Conservation (phyloP, 2,329 filamentous ascomycete genomes). For the Sclerotinia spermophila region DNA sequence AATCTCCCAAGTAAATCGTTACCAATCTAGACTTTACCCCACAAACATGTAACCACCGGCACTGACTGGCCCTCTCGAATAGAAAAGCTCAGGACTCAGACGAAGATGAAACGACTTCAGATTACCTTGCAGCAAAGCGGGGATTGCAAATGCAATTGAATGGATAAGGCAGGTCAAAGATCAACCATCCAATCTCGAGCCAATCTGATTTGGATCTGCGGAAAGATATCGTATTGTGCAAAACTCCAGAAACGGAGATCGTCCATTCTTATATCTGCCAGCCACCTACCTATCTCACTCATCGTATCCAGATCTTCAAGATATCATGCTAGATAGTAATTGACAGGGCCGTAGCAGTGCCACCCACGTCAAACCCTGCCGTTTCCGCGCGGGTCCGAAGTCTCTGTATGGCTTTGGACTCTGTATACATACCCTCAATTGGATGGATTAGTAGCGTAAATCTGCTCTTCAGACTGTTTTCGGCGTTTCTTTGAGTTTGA, state of each 20-base stretch:
- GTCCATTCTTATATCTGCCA: constrained; percentile 7
- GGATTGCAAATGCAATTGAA: neutral
- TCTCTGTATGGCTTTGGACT: neutral
- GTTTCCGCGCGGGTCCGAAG: neutral
- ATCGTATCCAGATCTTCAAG: neutral
- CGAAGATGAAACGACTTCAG: constrained; percentile 1
- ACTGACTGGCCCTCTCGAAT: neutral
- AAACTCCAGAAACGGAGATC: neutral
- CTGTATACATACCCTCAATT: neutral
- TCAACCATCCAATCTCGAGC: neutral
- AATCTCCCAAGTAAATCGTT: neutral
- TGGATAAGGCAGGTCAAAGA: neutral
- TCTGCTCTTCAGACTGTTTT: neutral
- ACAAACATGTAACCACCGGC: neutral
- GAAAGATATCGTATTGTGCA: neutral
- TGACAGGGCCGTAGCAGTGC: neutral
- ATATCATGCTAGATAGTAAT: neutral
- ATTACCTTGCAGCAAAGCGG: neutral
- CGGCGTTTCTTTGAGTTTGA: neutral
- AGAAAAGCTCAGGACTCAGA: neutral
- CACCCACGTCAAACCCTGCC: neutral
- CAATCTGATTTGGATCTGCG: neutral
- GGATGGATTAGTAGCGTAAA: neutral
- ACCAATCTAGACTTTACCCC: neutral
- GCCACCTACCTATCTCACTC: neutral